These are phyloP conservation scores for Dendrothele bispora DNA, from an alignment of 768 basidiomycete species.

Conservation along the genomic window DNA sequence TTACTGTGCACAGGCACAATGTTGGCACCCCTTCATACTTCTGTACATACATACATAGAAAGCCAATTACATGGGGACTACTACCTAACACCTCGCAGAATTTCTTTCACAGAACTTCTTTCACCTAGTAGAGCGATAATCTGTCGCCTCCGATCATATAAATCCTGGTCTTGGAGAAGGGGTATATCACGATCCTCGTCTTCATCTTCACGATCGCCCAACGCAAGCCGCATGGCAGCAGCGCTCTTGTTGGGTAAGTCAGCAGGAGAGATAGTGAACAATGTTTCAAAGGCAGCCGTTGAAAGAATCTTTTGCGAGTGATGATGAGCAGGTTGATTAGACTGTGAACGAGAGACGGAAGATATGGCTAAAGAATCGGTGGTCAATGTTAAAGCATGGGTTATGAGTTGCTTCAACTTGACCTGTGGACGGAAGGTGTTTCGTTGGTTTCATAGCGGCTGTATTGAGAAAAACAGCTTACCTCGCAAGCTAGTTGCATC, in stretches of 20 bases:
- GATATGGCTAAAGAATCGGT: conserved; percentile 75
- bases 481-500: conserved; percentile 79
- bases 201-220: conserved; percentile 45
- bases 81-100: conserved; percentile 1
- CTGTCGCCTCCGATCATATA: conserved; percentile 73
- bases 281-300: conserved; percentile 69
- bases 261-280: conserved; percentile 76
- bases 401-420: conserved; percentile 82
- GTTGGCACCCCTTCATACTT: too few relatives aligned
- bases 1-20: too few relatives aligned
- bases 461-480: conserved; percentile 25
- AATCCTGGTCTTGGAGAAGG: conserved; percentile 62
- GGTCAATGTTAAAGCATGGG: conserved; percentile 75
- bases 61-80: too few relatives aligned
- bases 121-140: conserved; percentile 73
- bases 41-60: too few relatives aligned
- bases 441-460: not conserved
- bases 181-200: conserved; percentile 52
- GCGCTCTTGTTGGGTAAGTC: conserved; percentile 80
- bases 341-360: conserved; percentile 67
- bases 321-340: conserved; percentile 31
- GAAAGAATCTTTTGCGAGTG: conserved; percentile 49
- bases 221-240: conserved; percentile 67
- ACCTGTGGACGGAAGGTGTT: conserved; percentile 41
- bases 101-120: conserved; percentile 55